Evolutionary conservation across 805 yeast species (phyloP).

Genomic region (Spathaspora sp.): DNA sequence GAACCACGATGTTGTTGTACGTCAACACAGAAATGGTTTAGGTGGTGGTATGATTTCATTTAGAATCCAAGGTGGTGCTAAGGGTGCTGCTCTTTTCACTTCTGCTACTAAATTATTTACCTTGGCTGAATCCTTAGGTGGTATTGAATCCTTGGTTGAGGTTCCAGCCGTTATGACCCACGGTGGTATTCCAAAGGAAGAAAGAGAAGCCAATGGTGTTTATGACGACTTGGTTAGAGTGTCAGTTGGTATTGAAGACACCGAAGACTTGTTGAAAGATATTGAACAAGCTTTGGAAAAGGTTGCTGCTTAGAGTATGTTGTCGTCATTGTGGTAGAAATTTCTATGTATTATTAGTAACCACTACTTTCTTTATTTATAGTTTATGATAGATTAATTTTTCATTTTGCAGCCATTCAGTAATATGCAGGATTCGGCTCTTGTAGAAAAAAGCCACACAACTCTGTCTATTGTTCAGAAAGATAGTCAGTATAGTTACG

Average conservation of each 20-base stretch:
- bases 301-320: constrained; percentile 7
- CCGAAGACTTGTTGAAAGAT: constrained; percentile 71
- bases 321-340: neutral
- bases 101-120: constrained; percentile 74
- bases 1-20: constrained; percentile 57
- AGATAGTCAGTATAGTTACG: no score
- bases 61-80: constrained; percentile 79
- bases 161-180: constrained; percentile 93
- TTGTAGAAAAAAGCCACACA: neutral
- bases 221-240: constrained; percentile 78
- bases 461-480: no score
- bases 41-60: constrained; percentile 94
- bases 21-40: constrained; percentile 77
- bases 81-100: constrained; percentile 70
- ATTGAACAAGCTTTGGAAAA: constrained; percentile 58
- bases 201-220: constrained; percentile 77
- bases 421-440: neutral
- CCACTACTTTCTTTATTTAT: neutral
- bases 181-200: constrained; percentile 79
- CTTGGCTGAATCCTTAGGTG: constrained; percentile 87
- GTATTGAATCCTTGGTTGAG: constrained; percentile 80
- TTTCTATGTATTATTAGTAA: neutral
- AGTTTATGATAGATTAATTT: neutral
- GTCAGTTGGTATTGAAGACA: constrained; percentile 84
- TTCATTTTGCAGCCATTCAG: neutral